Evolutionary conservation across 208 protist species (phyloP).

Genomic region (Crithidia thermophila): DNA sequence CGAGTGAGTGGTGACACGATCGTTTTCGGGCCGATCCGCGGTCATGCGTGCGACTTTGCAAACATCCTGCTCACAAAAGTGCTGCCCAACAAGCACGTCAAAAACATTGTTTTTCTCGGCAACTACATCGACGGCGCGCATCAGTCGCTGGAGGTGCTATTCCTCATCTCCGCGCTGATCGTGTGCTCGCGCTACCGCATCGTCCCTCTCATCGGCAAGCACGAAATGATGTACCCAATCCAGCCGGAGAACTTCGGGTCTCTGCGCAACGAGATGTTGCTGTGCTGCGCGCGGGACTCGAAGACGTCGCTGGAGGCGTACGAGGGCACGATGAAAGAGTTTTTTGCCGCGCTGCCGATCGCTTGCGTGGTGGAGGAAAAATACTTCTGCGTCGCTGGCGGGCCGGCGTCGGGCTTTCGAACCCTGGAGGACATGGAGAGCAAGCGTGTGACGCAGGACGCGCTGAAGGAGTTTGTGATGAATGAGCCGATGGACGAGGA

Average conservation of each 20-base stretch:
- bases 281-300: constrained; percentile 36
- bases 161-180: constrained; percentile 63
- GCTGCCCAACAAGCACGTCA: constrained; percentile 26
- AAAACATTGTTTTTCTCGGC: constrained; percentile 78
- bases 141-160: constrained; percentile 73
- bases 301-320: constrained; percentile 44
- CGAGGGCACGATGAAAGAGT: constrained; percentile 48
- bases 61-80: constrained; percentile 60
- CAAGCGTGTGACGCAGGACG: constrained; percentile 16
- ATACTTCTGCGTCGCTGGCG: constrained; percentile 78
- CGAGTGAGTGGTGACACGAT: constrained; percentile 49
- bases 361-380: constrained; percentile 67
- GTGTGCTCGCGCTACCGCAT: constrained; percentile 52
- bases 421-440: constrained; percentile 48
- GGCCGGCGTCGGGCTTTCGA: constrained; percentile 53
- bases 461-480: constrained; percentile 67
- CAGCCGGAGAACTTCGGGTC: constrained; percentile 74
- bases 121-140: constrained; percentile 87
- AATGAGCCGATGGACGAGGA: constrained; percentile 88
- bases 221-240: constrained; percentile 83
- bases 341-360: constrained; percentile 67
- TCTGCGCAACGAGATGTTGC: constrained; percentile 60
- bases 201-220: constrained; percentile 65
- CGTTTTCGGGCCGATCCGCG: constrained; percentile 71
- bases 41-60: constrained; percentile 75